phyloP scores from a whole-genome alignment of 1,139 yeast genomes.

The Magnusiomyces paraingens region DNA sequence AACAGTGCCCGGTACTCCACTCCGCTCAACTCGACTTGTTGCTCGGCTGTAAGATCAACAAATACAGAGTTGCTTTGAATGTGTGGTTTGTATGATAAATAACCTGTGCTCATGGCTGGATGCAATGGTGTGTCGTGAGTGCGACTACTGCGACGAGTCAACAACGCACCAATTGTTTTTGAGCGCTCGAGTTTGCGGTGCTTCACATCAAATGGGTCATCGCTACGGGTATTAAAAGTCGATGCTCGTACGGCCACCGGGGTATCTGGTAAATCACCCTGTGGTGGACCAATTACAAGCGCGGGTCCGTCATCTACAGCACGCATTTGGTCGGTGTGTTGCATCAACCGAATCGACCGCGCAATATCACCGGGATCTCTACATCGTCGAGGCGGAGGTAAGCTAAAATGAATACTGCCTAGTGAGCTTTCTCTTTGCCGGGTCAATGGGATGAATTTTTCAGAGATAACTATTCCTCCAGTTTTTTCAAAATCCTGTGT shows the following conservation, averaged over 20 bases:
- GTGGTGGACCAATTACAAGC: constrained; percentile 69
- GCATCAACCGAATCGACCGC: constrained; percentile 74
- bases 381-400: constrained; percentile 35
- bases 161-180: too few species aligned
- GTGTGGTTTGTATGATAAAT: constrained; percentile 86
- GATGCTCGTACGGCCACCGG: constrained; percentile 18
- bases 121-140: constrained; percentile 8
- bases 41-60: constrained; percentile 70
- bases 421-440: too few species aligned
- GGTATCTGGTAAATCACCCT: constrained; percentile 47
- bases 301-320: constrained; percentile 70
- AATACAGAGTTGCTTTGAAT: constrained; percentile 95
- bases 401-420: too few species aligned
- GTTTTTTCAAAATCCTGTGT: too few species aligned
- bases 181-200: too few species aligned
- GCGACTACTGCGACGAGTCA: too few species aligned
- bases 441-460: too few species aligned
- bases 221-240: not conserved
- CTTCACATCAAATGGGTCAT: not conserved
- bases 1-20: constrained; percentile 90
- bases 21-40: constrained; percentile 92
- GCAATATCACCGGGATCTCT: constrained; percentile 66
- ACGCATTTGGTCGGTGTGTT: constrained; percentile 39
- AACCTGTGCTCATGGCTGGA: constrained; percentile 37
- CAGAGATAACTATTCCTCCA: too few species aligned